Evolutionary conservation across 345 rosid genomes (phyloP).

Genomic region (Firmiana major): DNA sequence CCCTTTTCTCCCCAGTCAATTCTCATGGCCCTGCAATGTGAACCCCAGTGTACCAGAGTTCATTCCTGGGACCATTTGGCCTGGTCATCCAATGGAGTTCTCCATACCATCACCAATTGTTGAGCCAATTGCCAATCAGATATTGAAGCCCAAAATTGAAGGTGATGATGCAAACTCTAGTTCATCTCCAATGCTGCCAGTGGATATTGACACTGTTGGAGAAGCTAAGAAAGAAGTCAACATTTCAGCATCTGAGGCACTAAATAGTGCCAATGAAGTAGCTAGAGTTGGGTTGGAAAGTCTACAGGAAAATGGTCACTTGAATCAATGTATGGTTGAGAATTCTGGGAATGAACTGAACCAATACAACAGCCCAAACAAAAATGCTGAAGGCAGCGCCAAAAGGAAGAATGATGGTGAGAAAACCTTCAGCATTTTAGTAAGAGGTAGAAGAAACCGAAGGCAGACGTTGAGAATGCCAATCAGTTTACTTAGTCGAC

Average conservation of each 20-base stretch:
- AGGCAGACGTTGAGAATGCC: conserved; percentile 95
- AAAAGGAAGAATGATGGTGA: conserved; percentile 51
- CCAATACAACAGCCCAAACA: conserved; percentile 25
- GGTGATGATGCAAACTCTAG: conserved; percentile 24
- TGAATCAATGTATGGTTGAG: conserved; percentile 19
- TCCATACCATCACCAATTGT: conserved; percentile 54
- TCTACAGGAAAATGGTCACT: conserved; percentile 39
- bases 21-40: conserved; percentile 77
- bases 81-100: conserved; percentile 64
- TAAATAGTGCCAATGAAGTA: conserved; percentile 25
- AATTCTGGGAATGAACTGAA: conserved; percentile 24
- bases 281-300: conserved; percentile 25
- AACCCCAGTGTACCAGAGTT: conserved; percentile 58
- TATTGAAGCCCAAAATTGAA: conserved; percentile 40
- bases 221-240: conserved; percentile 40
- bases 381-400: conserved; percentile 28
- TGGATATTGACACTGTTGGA: conserved; percentile 43
- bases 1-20: conserved; percentile 75
- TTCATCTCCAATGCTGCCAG: conserved; percentile 41
- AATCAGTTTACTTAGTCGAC: conserved; percentile 78
- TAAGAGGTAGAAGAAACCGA: conserved; percentile 82
- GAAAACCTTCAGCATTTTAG: conserved; percentile 83
- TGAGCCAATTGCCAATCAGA: conserved; percentile 57
- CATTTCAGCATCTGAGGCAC: conserved; percentile 35
- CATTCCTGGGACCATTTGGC: conserved; percentile 72